Evolutionary conservation across 768 basidiomycete genomes (phyloP).

Genomic region (Xerocomellus chrysenteron): DNA sequence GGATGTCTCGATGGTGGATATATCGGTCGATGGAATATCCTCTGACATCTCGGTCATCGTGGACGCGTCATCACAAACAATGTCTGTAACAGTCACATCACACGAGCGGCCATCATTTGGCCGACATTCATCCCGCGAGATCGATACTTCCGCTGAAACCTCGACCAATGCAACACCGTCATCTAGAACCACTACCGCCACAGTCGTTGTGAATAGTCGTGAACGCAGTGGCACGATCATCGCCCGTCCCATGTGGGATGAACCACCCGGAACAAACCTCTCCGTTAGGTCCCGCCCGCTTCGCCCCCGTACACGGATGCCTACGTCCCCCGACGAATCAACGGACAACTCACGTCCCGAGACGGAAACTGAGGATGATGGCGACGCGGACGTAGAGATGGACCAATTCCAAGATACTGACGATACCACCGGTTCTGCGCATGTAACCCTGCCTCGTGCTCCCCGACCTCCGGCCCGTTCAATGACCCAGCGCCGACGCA

Average conservation of each 20-base stretch:
- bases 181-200: constrained; percentile 57
- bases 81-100: constrained; percentile 20
- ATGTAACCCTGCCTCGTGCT: constrained; percentile 33
- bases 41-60: constrained; percentile 25
- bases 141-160: constrained; percentile 62
- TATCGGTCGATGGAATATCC: constrained; percentile 12
- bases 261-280: constrained; percentile 20
- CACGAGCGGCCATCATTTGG: constrained; percentile 17
- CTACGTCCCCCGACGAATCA: constrained; percentile 42
- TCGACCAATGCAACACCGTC: constrained; percentile 62
- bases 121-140: constrained; percentile 37
- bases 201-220: constrained; percentile 56
- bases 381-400: constrained; percentile 54
- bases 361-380: constrained; percentile 80
- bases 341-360: constrained; percentile 59
- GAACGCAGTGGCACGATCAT: constrained; percentile 78
- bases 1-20: constrained; percentile 37
- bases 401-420: constrained; percentile 39
- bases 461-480: constrained; percentile 29
- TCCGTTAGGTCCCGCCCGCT: constrained; percentile 31
- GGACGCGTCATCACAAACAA: constrained; percentile 20
- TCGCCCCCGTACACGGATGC: constrained; percentile 31
- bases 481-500: constrained; percentile 39
- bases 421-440: constrained; percentile 27
- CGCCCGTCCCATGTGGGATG: constrained; percentile 63